phyloP scores from a whole-genome alignment of 1,139 yeast genomes.

The Candida sanyaensis region DNA sequence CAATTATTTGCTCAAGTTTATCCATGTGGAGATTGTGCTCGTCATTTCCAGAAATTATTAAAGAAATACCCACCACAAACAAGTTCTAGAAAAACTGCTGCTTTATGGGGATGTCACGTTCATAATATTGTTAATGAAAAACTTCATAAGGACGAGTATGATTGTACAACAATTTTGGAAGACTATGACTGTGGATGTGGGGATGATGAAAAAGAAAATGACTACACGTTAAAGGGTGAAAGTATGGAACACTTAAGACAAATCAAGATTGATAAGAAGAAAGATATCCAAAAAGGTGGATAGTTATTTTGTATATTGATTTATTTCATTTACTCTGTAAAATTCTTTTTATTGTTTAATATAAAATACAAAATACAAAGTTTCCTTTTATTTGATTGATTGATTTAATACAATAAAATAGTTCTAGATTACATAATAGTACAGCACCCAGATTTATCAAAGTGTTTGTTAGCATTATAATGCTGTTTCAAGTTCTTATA shows the following conservation, averaged over 20 bases:
- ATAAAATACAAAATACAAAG: neutral
- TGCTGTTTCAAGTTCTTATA: constrained; percentile 22
- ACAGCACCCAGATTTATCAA: constrained; percentile 40
- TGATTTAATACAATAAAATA: neutral
- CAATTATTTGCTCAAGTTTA: constrained; percentile 73
- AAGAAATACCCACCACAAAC: constrained; percentile 83
- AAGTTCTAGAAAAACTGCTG: constrained; percentile 74
- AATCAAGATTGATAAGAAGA: constrained; percentile 46
- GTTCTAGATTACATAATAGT: constrained; percentile 30
- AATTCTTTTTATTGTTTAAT: neutral
- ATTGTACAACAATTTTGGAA: constrained; percentile 80
- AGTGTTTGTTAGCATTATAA: constrained; percentile 5
- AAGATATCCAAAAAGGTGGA: constrained; percentile 43
- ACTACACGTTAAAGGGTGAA: constrained; percentile 37
- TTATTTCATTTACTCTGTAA: neutral
- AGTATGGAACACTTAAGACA: constrained; percentile 40
- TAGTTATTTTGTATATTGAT: constrained; percentile 10
- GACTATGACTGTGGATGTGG: constrained; percentile 98
- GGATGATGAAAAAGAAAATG: constrained; percentile 56
- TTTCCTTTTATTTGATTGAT: neutral
- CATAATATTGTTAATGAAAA: constrained; percentile 84
- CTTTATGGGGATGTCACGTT: constrained; percentile 95
- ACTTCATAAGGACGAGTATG: constrained; percentile 70
- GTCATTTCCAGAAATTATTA: constrained; percentile 77
- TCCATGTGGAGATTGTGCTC: constrained; percentile 95